phyloP scores from a whole-genome alignment of 2,329 filamentous ascomycete genomes.

The Hypoxylon sp. region DNA sequence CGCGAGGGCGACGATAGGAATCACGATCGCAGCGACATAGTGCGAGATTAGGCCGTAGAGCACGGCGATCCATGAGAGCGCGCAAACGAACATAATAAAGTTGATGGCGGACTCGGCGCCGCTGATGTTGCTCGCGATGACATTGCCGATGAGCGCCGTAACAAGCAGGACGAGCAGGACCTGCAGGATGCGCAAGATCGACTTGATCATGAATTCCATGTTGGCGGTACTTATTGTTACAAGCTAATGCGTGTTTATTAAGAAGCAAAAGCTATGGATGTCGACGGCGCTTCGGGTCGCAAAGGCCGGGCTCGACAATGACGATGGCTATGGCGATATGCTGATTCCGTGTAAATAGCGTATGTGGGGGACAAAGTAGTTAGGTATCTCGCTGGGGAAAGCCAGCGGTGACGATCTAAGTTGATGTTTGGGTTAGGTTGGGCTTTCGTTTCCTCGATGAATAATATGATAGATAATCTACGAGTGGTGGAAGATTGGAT shows the following conservation, averaged over 20 bases:
- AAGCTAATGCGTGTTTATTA: background rate
- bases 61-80: conserved; percentile 75
- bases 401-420: conserved; percentile 19
- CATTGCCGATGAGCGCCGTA: conserved; percentile 71
- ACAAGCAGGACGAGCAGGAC: conserved; percentile 68
- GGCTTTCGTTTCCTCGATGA: conserved; percentile 24
- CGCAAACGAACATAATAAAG: conserved; percentile 79
- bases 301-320: conserved; percentile 9
- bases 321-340: conserved; percentile 4
- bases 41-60: conserved; percentile 60
- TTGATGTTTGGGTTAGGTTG: conserved; percentile 23
- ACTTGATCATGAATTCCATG: conserved; percentile 59
- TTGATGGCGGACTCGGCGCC: conserved; percentile 67
- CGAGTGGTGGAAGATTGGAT: conserved; percentile 25
- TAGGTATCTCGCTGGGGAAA: background rate
- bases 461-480: conserved; percentile 16
- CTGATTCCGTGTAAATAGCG: background rate
- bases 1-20: conserved; percentile 48
- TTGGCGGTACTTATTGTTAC: conserved; percentile 15
- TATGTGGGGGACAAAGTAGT: background rate
- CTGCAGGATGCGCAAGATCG: conserved; percentile 65
- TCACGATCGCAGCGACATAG: conserved; percentile 47
- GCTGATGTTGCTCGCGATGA: conserved; percentile 66
- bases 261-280: background rate
- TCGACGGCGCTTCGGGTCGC: conserved; percentile 7